A percentile compares a stretch with the other conserved stretches of the same genome.
phyloP scores from a whole-genome alignment of 2,329 filamentous ascomycete species.

The Neospermospora avenae region DNA sequence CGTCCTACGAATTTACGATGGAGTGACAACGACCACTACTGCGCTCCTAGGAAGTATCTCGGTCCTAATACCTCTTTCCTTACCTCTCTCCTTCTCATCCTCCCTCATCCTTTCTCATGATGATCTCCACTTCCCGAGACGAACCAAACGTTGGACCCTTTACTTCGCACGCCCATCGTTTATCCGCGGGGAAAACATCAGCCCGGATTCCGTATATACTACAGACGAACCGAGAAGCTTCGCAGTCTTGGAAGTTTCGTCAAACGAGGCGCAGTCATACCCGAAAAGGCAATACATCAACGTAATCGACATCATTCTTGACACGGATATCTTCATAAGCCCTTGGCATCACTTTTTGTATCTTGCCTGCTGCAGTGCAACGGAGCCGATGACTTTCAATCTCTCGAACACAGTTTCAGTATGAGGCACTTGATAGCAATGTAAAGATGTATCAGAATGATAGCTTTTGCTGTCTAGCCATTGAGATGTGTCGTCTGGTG shows the following conservation, averaged over 20 bases:
- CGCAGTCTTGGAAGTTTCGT: neutral
- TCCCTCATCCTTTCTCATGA: neutral
- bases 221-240: slow-evolving; percentile 1
- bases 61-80: neutral
- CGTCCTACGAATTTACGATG: neutral
- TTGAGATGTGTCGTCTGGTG: neutral
- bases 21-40: neutral
- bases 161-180: neutral
- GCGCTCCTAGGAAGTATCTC: neutral
- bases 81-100: too few relatives aligned
- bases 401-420: neutral
- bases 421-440: neutral
- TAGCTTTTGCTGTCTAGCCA: neutral
- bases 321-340: slow-evolving; percentile 3
- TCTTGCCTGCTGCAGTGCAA: slow-evolving; percentile 6
- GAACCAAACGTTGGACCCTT: neutral
- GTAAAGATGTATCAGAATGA: neutral
- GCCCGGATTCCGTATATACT: slow-evolving; percentile 1
- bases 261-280: slow-evolving; percentile 3
- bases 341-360: neutral
- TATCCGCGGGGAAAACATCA: neutral
- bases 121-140: neutral
- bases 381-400: neutral
- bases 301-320: slow-evolving; percentile 1
- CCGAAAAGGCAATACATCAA: neutral